Base-by-base conservation (phyloP, 2,329 filamentous ascomycete species). In the Clarireedia hainanense region DNA sequence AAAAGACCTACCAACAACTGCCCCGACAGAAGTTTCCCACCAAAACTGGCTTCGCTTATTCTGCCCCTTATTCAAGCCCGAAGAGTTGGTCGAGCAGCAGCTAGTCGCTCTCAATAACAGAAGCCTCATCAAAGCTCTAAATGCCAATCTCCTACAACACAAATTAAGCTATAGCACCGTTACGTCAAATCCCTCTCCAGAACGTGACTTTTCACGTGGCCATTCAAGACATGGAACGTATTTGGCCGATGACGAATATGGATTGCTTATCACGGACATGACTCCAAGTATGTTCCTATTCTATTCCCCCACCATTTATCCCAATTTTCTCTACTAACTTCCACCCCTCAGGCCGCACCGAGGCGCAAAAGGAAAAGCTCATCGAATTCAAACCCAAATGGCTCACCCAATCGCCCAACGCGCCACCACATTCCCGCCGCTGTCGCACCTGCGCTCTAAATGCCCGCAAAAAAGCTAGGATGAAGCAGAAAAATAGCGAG, bases 351-450 rank as follows among this genome's bases (percentile, higher is more conserved):
- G 20, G 20, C 2, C 20, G 20, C 20, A 20, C 20, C 20, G 20
- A 20, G 20, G 20, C 20, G 20, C 20, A 20, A 20, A 20, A 20
- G 20, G 20, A 20, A 20, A 30, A 43, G 5, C 67, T 87, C 34
- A 73, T 88, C 55, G 87, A 92, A 68, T 86, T 92, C 72, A 94
- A 94, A 68, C 88, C 89, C 14, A 94, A 94, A 71, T 94, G 89
- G 89, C 79, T 94, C 26, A 73, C 78, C 7, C 88, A 91, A 68
- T 91, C 88, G 2, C 87, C 85, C 4, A 83, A 81, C 39, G 88
- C 88, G 0, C 89, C 88, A 1, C 26, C 67, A 0, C 70, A 73
- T 27, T 80, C 86, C 42, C 78, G 75, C 50, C 77, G 86, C 50
- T 94, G 89, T 71, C 82, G 89, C 34, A 90, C 86, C 40, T 94